Evolutionary conservation across 2,329 filamentous ascomycete genomes (phyloP), one percentile per base, ranked within the genome.

Genomic region (Bipolaris cookei): DNA sequence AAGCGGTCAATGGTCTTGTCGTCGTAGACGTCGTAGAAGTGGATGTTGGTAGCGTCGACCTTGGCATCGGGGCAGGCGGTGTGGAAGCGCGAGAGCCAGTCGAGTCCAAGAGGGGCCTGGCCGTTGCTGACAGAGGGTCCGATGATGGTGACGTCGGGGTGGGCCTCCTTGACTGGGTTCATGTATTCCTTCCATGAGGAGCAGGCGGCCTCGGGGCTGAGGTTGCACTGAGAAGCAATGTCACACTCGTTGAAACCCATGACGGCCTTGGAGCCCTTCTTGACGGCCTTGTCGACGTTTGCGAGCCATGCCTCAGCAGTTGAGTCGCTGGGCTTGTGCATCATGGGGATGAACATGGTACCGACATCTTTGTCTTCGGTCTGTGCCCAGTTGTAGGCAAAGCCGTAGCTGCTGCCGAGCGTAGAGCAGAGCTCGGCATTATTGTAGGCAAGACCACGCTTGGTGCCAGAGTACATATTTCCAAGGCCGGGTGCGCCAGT

Each of bases 371-470:
- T 74, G 45, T 58, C 66, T 53, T 68, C 64, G 37, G 61, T 57
- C 25, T 69, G 64, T 42, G 77, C 86, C 89, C 89, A 91, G 83
- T 90, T 90, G 82, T 89, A 90, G 45, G 78, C 82, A 86, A 88
- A 91, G 38, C 77, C 76, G 69, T 85, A 81, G 57, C 82, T 71
- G 47, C 73, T 71, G 44, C 77, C 68, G 73, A 90, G 87, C 61
- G 76, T 67, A 52, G 79, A 76, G 72, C 83, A 82, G 34, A 88
- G 78, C 25, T 64, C 66, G 53, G 81, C 81, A 30, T 85, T 78
- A 76, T 90, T 90, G 83, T 88, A 91, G 48, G 85, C 85, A 47
- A 90, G 76, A 76, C 89, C 89, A 72, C 88, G 87, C 85, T 90
- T 89, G 67, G 74, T 72, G 51, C 71, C 72, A 23, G 66, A 71